A percentile compares a stretch with the other conserved stretches of the same genome.
Evolutionary conservation across 2,329 filamentous ascomycete species (phyloP).

Genomic region (Ceratocystis diversiconidia): DNA sequence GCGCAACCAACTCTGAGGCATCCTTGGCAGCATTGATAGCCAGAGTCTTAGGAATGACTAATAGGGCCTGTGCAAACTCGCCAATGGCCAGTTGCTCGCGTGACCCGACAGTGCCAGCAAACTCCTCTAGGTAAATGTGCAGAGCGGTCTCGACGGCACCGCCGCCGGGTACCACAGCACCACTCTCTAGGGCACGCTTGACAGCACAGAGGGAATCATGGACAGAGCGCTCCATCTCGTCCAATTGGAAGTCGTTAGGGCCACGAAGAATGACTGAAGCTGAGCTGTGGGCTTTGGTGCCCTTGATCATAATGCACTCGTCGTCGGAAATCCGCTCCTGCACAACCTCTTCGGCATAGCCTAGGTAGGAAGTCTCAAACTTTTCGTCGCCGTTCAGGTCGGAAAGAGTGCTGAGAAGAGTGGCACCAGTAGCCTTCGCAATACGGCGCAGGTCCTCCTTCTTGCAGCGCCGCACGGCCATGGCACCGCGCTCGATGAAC

Average conservation of each 20-base stretch:
- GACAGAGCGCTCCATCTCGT: constrained; percentile 98
- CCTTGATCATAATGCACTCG: constrained; percentile 93
- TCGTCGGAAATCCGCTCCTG: constrained; percentile 98
- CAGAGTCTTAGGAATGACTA: constrained; percentile 89
- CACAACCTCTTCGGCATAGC: constrained; percentile 86
- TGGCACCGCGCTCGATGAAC: constrained; percentile 86
- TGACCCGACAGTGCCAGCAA: constrained; percentile 90
- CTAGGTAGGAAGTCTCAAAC: constrained; percentile 81
- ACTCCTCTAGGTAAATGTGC: constrained; percentile 98
- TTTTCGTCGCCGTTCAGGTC: constrained; percentile 96
- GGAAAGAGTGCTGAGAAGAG: constrained; percentile 80
- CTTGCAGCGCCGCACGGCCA: constrained; percentile 92
- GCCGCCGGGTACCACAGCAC: constrained; percentile 89
- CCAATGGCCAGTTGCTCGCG: constrained; percentile 95
- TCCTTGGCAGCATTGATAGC: constrained; percentile 97
- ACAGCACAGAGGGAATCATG: constrained; percentile 95
- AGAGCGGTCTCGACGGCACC: constrained; percentile 97
- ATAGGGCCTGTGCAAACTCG: constrained; percentile 88
- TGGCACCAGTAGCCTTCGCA: constrained; percentile 89
- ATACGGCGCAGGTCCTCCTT: constrained; percentile 96
- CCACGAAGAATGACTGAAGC: constrained; percentile 93
- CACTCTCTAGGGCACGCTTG: constrained; percentile 92
- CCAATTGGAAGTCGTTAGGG: constrained; percentile 87
- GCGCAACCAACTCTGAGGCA: constrained; percentile 83
- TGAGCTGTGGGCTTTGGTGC: constrained; percentile 84